Conservation (phyloP, 2,329 filamentous ascomycete species). For the Neophaeococcomyces mojaviensis region DNA sequence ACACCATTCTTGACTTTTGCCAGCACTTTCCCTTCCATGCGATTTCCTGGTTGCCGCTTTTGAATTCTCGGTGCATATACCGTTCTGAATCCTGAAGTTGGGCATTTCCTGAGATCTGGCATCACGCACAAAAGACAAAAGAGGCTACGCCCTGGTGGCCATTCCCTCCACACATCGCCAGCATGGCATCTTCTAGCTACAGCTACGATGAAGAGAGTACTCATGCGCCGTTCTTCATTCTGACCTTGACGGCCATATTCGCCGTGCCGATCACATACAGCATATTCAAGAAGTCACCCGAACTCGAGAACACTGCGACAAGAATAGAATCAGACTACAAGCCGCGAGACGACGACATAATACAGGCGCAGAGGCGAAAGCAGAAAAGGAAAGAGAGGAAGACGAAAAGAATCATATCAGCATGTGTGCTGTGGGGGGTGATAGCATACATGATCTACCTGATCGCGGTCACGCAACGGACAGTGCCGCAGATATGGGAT, state of each 20-base stretch:
- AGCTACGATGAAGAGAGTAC: conserved; percentile 97
- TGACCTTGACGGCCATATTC: conserved; percentile 79
- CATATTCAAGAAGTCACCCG: conserved; percentile 60
- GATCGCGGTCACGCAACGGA: conserved; percentile 68
- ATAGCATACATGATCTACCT: conserved; percentile 91
- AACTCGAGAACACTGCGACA: conserved; percentile 71
- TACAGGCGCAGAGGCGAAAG: conserved; percentile 72
- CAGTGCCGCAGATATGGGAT: conserved; percentile 77
- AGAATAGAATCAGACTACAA: conserved; percentile 76
- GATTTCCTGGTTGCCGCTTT: no score
- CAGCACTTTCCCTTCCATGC: no score
- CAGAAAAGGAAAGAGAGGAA: conserved; percentile 86
- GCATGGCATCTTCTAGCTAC: conserved; percentile 64
- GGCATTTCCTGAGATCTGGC: no score
- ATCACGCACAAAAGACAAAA: no score
- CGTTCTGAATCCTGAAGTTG: no score
- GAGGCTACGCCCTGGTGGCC: neutral
- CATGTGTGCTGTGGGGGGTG: conserved; percentile 57
- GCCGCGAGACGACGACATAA: conserved; percentile 73
- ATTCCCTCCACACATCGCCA: neutral
- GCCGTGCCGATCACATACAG: conserved; percentile 87
- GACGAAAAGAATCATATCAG: conserved; percentile 69
- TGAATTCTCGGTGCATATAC: no score
- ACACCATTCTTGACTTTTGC: no score
- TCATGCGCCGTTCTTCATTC: conserved; percentile 98